Evolutionary conservation across 2,329 filamentous ascomycete genomes (phyloP), one percentile per base, ranked within the genome.

Genomic region (Epichloe sibirici): DNA sequence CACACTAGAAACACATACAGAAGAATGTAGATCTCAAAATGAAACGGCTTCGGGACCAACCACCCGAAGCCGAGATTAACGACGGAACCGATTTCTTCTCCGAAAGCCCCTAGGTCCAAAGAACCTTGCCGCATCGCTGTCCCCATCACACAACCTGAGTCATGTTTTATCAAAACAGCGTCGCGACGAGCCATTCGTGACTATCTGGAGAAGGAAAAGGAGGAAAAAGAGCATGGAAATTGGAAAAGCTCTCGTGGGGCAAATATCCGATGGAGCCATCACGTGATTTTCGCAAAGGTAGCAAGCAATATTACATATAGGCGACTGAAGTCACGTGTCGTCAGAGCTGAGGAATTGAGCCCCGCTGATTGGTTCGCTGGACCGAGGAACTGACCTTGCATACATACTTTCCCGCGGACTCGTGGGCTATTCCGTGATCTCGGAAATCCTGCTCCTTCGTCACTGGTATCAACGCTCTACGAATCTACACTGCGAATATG

Each of bases 1-100:
- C 17, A 21, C 11, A 11, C n/a, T 2, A 42, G 7, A 21, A 5
- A 42, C 31, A 31, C 31, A 11, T 11, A 21, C 8, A 11, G 7
- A 51, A 55, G 56, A 68, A 74, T 78, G 75, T 78, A 75, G 74
- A 77, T 78, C 74, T 74, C 74, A 70, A 70, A 75, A 76, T 78
- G 75, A 78, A 78, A 77, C 75, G 71, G 67, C 69, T 71, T 67
- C 66, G 71, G 72, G 74, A 77, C 69, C 61, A 52, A 57, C 54
- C 64, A 68, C 68, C 70, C 70, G 70, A 61, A 69, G 72, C 67
- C 72, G 75, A 73, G 75, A 78, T 78, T 77, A 78, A 78, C 74
- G 74, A 77, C 69, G 72, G 74, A 77, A 77, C 74, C 73, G 57
- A 9, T 71, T 74, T 74, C 61, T 67, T 76, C 74, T 76, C 62